phyloP scores from a whole-genome alignment of 345 rosid genomes.

The Brassica carinata region DNA sequence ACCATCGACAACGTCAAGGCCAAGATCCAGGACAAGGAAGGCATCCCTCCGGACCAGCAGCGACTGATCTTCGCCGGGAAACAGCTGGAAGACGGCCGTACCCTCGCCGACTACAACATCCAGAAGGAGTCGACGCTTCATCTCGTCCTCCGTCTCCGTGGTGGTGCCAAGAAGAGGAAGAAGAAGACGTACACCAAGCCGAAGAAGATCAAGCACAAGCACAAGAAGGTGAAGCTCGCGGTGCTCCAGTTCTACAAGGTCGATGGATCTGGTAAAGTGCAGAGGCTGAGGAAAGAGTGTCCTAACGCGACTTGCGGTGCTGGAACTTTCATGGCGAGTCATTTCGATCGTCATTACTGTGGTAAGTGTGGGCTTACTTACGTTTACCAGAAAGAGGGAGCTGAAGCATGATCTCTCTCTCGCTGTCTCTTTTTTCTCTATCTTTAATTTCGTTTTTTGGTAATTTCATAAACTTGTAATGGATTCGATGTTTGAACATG shows the following conservation, averaged over 20 bases:
- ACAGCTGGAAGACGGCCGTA: slow-evolving; percentile 43
- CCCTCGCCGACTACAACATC: slow-evolving; percentile 46
- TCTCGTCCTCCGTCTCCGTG: slow-evolving; percentile 46
- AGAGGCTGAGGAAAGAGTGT: slow-evolving; percentile 44
- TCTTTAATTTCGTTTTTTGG: slow-evolving; percentile 17
- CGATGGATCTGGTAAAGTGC: slow-evolving; percentile 40
- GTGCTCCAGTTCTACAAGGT: slow-evolving; percentile 41
- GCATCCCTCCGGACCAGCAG: slow-evolving; percentile 45
- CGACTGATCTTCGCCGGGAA: slow-evolving; percentile 43
- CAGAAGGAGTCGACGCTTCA: slow-evolving; percentile 49
- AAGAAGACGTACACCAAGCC: slow-evolving; percentile 48
- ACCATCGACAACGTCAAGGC: slow-evolving; percentile 47
- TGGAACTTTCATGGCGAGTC: slow-evolving; percentile 45
- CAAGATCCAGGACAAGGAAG: slow-evolving; percentile 46
- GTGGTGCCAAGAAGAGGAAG: slow-evolving; percentile 50
- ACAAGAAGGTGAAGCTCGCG: slow-evolving; percentile 44
- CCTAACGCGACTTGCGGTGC: slow-evolving; percentile 44
- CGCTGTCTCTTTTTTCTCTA: not conserved
- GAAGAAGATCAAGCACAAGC: slow-evolving; percentile 45
- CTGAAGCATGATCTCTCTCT: slow-evolving; percentile 23
- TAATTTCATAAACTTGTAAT: slow-evolving; percentile 15
- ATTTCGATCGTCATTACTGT: slow-evolving; percentile 44
- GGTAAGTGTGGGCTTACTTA: slow-evolving; percentile 45
- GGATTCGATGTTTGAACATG: slow-evolving; percentile 27
- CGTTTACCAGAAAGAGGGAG: slow-evolving; percentile 40